Base-by-base conservation (phyloP, 2,329 filamentous ascomycete species). In the Cladosporium oxysporum region DNA sequence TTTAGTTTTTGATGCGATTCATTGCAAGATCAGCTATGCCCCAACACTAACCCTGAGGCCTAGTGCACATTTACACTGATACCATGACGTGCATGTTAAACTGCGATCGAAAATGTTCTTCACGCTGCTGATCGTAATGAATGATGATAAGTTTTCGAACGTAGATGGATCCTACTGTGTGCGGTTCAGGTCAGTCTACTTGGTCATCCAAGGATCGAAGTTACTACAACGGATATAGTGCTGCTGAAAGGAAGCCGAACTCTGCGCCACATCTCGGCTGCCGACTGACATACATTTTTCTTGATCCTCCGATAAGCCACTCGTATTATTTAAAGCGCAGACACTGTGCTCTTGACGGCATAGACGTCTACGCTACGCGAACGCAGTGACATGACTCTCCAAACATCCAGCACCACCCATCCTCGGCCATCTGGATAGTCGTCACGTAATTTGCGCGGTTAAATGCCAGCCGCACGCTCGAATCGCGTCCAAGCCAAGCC, bases 361-460 rank as follows among this genome's bases (percentile, higher is more conserved):
- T n/a, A 47, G 10, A 4, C 3, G 21, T 47, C 12, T 8, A 47
- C 41, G 41, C 41, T 23, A 23, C 21, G 21, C 4, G 37, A 41
- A n/a, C 18, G 37, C 16, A 41, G 35, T 14, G 41, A 47, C 41
- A 26, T 31, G 37, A 47, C 26, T 16, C 10, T 18, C n/a, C 23
- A 18, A 23, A 26, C n/a, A 12, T 18, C 23, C 50, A 26, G 44
- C 29, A 26, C 47, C 37, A 53, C 37, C 41, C 23, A 59, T 21
- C 41, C 41, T 47, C 41, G 41, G 41, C 41, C 41, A 47, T 47
- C n/a, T 11, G n/a, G n/a, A 21, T 47, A 47, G 49, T 52, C 23
- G 52, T 55, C 52, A 55, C 52, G 52, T 55, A 55, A 55, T 55
- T 31, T 47, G 41, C 41, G 52, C 29, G 52, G 52, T 31, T 55